Evolutionary conservation across 1,284 basidiomycete species (phyloP), one percentile per base, ranked within the genome.

Genomic region (Ustilago trichophora): DNA sequence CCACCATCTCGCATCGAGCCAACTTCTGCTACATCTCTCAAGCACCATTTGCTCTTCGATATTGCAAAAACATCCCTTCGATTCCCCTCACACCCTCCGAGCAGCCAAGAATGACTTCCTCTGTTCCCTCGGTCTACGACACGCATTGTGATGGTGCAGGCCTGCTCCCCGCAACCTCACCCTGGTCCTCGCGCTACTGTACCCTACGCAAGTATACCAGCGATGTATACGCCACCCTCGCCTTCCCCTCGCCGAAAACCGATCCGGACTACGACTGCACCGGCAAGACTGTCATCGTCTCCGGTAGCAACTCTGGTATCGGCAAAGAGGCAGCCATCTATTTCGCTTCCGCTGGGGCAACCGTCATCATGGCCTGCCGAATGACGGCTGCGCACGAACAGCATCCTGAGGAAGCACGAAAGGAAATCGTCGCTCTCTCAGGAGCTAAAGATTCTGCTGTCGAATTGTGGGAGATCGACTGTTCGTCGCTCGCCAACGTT

Each of bases 391-490:
- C 47, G n/a, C 68, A 77, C 59, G 75, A 77, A 47, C 68, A 66
- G 38, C 31, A 68, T 29, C 75, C 75, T 3, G 63, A 72, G 34
- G 51, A 72, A 22, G 60, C 66, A 1, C 55, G 69, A 7, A 41
- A 51, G 27, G 67, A 73, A 1, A 46, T 75, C 5, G 35, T 73
- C n/a, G 18, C 33, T 0, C 6, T 12, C 1, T 45, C 55, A 11
- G 49, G 52, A 2, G 52, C 57, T 6, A 18, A 49, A 6, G 56
- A 49, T 32, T 32, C 31, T 2, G 54, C 62, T 32, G 63, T 76
- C 8, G 73, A 75, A 48, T 33, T 66, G 51, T 77, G 73, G 73
- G 65, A 76, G 48, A 60, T 77, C 27, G 75, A 77, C 43, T 73
- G 56, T 40, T 52, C 68, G 10, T 66, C 52, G 13, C 33, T 76